These are phyloP conservation scores for Wickerhamiella shivajii DNA, from an alignment of 805 yeast genomes.

Conservation along the genomic window DNA sequence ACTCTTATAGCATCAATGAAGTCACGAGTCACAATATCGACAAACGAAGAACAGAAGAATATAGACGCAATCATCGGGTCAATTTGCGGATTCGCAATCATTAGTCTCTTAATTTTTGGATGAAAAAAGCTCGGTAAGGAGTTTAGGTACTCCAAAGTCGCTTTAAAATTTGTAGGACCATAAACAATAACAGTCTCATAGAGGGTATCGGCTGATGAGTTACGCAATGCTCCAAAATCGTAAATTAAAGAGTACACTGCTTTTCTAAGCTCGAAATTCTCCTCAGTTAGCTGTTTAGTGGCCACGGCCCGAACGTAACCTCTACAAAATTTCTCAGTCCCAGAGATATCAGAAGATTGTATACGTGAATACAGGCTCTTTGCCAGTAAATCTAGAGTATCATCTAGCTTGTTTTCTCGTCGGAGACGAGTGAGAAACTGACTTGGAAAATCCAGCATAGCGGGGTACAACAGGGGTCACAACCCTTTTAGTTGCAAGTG, in stretches of 20 bases:
- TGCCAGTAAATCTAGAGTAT: not conserved
- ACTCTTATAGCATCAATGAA: conserved; percentile 1
- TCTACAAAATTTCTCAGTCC: conserved; percentile 2
- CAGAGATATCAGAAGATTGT: not conserved
- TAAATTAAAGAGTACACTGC: not conserved
- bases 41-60: conserved; percentile 2
- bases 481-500: too few relatives aligned
- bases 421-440: not conserved
- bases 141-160: not conserved
- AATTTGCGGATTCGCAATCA: conserved; percentile 3
- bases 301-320: conserved; percentile 2
- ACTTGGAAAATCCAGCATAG: conserved; percentile 6
- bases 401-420: not conserved
- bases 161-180: conserved; percentile 3
- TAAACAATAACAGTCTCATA: conserved; percentile 4
- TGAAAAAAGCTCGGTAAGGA: conserved; percentile 3
- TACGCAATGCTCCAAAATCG: conserved; percentile 1
- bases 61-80: conserved; percentile 1
- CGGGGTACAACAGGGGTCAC: too few relatives aligned
- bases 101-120: conserved; percentile 4
- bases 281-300: not conserved
- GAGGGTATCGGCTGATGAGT: conserved; percentile 5
- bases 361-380: not conserved
- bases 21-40: not conserved
- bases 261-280: conserved; percentile 1